A percentile compares a stretch with the other conserved stretches of the same genome.
Conservation (phyloP, 306 rosid genomes). For the Herpetospermum pedunculosum region DNA sequence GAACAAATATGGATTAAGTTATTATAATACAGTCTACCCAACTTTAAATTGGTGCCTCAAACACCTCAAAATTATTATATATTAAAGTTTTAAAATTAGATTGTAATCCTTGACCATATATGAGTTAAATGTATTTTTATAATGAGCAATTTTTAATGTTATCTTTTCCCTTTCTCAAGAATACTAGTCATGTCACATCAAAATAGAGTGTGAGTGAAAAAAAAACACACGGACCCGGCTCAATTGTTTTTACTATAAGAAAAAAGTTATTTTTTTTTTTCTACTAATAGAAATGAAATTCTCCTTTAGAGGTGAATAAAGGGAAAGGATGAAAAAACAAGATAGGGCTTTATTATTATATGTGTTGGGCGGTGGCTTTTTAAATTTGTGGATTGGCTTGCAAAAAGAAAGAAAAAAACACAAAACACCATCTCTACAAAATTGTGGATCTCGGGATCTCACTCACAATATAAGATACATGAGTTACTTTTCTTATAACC, state of each 20-base stretch:
- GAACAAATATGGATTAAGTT: no score
- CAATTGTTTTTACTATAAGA: not conserved
- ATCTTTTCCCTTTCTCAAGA: not conserved
- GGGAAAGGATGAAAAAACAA: not conserved
- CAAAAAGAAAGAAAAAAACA: not conserved
- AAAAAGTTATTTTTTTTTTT: not conserved
- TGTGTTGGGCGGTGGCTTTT: constrained; percentile 12
- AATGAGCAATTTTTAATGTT: no score
- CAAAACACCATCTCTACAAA: no score
- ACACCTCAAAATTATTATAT: no score
- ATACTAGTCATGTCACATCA: not conserved
- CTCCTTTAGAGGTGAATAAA: not conserved
- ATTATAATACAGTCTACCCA: no score
- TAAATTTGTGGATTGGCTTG: not conserved
- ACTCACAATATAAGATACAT: no score
- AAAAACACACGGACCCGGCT: not conserved
- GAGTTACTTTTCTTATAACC: no score
- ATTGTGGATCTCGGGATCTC: no score
- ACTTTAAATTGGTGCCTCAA: no score
- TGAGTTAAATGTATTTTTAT: no score
- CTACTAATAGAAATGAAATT: not conserved
- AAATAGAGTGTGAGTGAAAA: not conserved
- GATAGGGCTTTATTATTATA: constrained; percentile 1
- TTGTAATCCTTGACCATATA: no score
- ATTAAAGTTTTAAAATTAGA: no score